Evolutionary conservation across 345 rosid species (phyloP).

Genomic region (Salix arbutifolia): DNA sequence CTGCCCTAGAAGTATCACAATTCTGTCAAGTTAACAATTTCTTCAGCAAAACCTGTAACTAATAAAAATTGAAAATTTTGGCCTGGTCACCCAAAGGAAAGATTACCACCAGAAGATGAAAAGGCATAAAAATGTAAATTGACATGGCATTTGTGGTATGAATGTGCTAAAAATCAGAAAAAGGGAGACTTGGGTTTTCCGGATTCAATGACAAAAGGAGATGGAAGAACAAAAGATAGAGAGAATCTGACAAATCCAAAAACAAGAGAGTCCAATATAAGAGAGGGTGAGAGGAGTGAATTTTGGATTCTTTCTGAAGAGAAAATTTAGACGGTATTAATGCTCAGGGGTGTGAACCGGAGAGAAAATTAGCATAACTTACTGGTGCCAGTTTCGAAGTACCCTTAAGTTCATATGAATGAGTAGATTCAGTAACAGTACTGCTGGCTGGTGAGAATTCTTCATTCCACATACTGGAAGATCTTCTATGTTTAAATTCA

Average conservation of each 20-base stretch:
- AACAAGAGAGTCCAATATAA: not conserved
- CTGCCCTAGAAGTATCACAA: conserved; percentile 45
- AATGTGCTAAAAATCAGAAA: not conserved
- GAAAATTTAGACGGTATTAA: not conserved
- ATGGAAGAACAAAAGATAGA: too few species aligned
- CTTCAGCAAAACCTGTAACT: not conserved
- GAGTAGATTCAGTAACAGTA: conserved; percentile 64
- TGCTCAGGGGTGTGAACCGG: not conserved
- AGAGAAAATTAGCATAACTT: conserved; percentile 20
- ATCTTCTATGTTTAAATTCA: conserved; percentile 58
- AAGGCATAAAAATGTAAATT: not conserved
- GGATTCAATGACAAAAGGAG: not conserved
- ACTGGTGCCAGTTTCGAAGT: conserved; percentile 44
- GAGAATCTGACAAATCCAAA: not conserved
- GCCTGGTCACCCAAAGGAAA: not conserved
- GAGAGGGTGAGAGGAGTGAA: not conserved
- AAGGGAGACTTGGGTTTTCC: not conserved
- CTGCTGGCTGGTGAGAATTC: conserved; percentile 67
- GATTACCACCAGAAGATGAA: not conserved
- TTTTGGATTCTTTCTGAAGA: not conserved
- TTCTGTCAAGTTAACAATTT: not conserved
- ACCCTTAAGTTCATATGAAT: conserved; percentile 49
- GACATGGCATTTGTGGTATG: not conserved
- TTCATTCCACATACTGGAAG: conserved; percentile 76
- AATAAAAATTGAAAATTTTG: not conserved